Base-by-base conservation (phyloP, 371 early-diverging fungal species). In the Apophysomyces trapeziformis region DNA sequence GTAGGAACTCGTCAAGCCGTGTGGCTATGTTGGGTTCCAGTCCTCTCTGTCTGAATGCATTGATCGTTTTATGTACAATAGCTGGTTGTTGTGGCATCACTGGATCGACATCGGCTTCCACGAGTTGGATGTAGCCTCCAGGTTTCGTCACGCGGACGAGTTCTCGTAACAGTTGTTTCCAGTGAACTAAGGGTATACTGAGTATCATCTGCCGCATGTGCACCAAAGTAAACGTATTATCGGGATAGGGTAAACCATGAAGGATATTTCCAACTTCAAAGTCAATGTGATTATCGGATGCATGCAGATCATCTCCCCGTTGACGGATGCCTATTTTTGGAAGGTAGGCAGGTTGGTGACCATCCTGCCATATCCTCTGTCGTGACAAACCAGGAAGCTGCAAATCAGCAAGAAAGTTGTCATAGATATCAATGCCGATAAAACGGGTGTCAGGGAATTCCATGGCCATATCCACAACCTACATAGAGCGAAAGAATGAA, bases 1-100 rank as follows among this genome's bases (percentile, higher is more conserved):
- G 43, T 35, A 76, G 47, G 7, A 68, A n/a, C 11, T 75, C 63
- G 14, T 56, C 38, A 18, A 63, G 7, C 13, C 57, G 13, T 9
- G 14, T 21, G 8, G 63, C 63, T n/a, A 63, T 18, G 2, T 46
- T 81, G 35, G 89, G 88, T 58, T 90, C 87, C 68, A 91, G 73
- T 2, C 92, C 93, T 56, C 94, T 74, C 57, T 91, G 86, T 57
- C 88, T 80, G 56, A 63, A 50, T 5, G 39, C 39, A 12, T 18
- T 7, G 1, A 63, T 2, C 12, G 63, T 38, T 50, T 63, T 16
- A 4, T 63, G 12, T 13, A 38, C 43, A 7, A 39, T 16, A 47
- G 35, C 4, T 18, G 38, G 54, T 14, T 39, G 56, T 18, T 63
- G 41, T 35, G 38, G 37, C 68, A 56, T 57, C 38, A 63, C 57